These are phyloP conservation scores for Rosa lucieae DNA, from an alignment of 306 rosid genomes.

Conservation along the genomic window DNA sequence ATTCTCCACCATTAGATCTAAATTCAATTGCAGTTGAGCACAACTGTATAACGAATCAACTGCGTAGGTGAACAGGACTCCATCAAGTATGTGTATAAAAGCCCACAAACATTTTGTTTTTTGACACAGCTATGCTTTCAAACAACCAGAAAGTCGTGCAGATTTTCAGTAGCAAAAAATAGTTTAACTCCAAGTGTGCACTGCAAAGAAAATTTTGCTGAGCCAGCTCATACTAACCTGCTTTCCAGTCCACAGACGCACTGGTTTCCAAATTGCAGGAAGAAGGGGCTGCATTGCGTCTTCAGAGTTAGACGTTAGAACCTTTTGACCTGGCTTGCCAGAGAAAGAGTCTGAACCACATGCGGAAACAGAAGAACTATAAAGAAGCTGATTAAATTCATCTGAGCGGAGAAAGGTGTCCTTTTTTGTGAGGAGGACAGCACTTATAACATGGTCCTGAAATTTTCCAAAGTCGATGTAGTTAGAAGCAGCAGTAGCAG, in stretches of 20 bases:
- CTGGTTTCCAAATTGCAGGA: conserved; percentile 93
- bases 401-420: conserved; percentile 71
- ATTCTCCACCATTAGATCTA: neutral
- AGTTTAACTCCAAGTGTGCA: conserved; percentile 1
- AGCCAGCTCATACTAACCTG: conserved; percentile 51
- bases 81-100: neutral
- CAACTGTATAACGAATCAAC: neutral
- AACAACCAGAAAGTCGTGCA: conserved; percentile 1
- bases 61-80: neutral
- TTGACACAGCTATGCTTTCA: neutral
- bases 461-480: neutral
- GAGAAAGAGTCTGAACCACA: conserved; percentile 35
- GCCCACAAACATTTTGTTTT: neutral
- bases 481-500: neutral
- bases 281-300: conserved; percentile 59
- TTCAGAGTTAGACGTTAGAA: conserved; percentile 50
- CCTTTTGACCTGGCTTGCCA: conserved; percentile 57
- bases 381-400: conserved; percentile 83
- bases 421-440: conserved; percentile 85
- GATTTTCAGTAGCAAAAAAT: neutral
- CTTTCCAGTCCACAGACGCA: conserved; percentile 92
- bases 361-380: conserved; percentile 72
- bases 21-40: neutral
- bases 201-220: neutral
- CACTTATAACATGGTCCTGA: conserved; percentile 94